These are phyloP conservation scores for Aureobasidium sp. DNA, from an alignment of 2,329 filamentous ascomycete species.

Conservation along the genomic window DNA sequence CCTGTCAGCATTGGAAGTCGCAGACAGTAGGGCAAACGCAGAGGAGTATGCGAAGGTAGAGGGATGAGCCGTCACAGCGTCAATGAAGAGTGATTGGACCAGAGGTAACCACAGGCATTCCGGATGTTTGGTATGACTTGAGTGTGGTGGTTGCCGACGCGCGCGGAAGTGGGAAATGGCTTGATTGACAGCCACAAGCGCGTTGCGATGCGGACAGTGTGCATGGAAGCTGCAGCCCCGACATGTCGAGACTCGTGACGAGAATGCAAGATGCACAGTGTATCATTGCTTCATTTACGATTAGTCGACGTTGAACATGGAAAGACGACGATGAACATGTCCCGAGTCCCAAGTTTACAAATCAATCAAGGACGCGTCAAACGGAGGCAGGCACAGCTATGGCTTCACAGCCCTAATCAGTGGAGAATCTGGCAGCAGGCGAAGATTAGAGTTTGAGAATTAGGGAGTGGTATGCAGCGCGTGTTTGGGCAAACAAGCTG, in stretches of 20 bases:
- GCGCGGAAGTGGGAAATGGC: neutral
- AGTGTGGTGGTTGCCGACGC: neutral
- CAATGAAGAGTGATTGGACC: neutral
- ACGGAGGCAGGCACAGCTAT: neutral
- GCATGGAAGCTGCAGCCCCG: slow-evolving; percentile 4
- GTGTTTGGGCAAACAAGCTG: neutral
- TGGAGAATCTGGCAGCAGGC: neutral
- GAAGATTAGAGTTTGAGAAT: neutral
- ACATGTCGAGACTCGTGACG: neutral
- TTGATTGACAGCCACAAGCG: neutral
- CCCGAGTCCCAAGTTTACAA: neutral
- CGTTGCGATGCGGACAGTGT: neutral
- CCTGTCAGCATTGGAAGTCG: neutral
- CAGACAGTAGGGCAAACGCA: neutral
- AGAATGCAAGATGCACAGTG: neutral
- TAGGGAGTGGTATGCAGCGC: neutral
- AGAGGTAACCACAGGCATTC: neutral
- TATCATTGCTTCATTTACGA: neutral
- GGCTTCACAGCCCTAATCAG: neutral
- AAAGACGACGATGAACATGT: neutral
- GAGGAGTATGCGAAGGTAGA: neutral
- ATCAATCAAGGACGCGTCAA: neutral
- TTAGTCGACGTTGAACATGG: neutral
- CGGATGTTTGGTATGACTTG: neutral
- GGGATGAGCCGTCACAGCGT: neutral